phyloP scores from a whole-genome alignment of 805 yeast species.

The Candida bentonensis region DNA sequence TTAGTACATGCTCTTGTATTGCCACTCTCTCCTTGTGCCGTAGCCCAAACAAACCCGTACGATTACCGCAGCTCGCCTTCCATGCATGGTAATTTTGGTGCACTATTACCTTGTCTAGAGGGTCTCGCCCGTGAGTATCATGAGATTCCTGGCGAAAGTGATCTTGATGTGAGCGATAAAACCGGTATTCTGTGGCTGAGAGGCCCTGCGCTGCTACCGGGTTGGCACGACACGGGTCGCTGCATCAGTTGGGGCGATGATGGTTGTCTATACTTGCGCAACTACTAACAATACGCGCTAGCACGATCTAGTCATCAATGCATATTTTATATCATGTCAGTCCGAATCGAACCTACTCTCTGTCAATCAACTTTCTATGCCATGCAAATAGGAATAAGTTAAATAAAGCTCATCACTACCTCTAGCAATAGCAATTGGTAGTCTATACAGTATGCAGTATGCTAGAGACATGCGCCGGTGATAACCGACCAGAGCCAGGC shows the following conservation, averaged over 20 bases:
- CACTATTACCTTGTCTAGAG: background rate
- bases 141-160: background rate
- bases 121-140: background rate
- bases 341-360: too few relatives aligned
- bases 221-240: background rate
- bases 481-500: too few relatives aligned
- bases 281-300: too few relatives aligned
- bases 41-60: background rate
- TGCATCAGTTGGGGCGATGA: conserved; percentile 1
- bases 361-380: too few relatives aligned
- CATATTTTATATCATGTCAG: too few relatives aligned
- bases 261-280: background rate
- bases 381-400: too few relatives aligned
- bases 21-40: background rate
- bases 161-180: background rate
- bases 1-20: background rate
- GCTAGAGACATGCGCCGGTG: too few relatives aligned
- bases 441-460: too few relatives aligned
- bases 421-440: too few relatives aligned
- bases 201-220: background rate
- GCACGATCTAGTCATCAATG: too few relatives aligned
- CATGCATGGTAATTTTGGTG: background rate
- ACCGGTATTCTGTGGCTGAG: background rate
- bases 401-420: too few relatives aligned
- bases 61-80: background rate